Percentiles rank a stretch among this genome's conserved stretches.
phyloP scores from a whole-genome alignment of 106 monocot genomes.

The Dendrobium officinale region DNA sequence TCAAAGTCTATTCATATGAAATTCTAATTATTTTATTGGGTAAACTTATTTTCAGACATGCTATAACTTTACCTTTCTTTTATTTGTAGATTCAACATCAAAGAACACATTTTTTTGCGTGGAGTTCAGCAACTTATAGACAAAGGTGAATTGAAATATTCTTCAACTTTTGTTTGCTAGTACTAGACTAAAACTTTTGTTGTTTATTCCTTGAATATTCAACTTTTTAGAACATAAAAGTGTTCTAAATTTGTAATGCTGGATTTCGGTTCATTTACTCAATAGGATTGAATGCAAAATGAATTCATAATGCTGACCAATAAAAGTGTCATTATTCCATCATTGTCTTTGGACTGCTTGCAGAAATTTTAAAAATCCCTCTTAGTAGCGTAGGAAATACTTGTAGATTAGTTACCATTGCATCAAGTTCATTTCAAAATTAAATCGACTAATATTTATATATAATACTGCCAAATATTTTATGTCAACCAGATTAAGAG shows the following conservation, averaged over 20 bases:
- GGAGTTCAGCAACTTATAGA: constrained; percentile 93
- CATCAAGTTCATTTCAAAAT: neutral
- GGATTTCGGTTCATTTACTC: too few species aligned
- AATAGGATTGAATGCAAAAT: too few species aligned
- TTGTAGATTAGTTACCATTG: neutral
- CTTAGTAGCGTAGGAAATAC: neutral
- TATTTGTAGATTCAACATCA: constrained; percentile 65
- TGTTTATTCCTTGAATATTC: neutral
- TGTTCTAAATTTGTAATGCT: too few species aligned
- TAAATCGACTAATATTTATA: neutral
- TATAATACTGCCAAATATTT: neutral
- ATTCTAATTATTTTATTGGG: neutral
- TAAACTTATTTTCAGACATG: constrained; percentile 2
- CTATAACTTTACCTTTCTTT: neutral
- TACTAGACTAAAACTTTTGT: neutral
- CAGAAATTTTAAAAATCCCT: neutral
- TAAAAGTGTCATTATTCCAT: too few species aligned
- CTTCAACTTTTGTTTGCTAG: neutral
- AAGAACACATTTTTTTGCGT: constrained; percentile 70
- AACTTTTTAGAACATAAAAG: too few species aligned
- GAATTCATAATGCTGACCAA: too few species aligned
- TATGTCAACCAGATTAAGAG: neutral
- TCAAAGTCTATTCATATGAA: constrained; percentile 39
- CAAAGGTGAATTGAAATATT: constrained; percentile 99
- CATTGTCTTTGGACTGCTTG: neutral